phyloP scores from a whole-genome alignment of 2,329 filamentous ascomycete species.

The Ophiobolus disseminans region DNA sequence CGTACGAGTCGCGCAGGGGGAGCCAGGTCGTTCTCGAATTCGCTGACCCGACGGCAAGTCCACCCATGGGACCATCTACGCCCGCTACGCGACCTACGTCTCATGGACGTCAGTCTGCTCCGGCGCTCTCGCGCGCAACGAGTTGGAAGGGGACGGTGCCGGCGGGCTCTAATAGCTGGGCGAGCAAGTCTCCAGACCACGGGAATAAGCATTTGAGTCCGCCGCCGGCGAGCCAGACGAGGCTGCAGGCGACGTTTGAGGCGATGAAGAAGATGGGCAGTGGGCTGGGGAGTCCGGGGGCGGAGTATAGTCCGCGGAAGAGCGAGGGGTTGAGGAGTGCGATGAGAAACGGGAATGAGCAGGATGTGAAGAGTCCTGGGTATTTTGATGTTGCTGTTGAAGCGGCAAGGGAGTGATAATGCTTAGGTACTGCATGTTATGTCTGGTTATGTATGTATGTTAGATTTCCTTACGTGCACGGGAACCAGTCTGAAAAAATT shows the following conservation, averaged over 20 bases:
- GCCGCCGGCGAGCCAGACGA: conserved; percentile 15
- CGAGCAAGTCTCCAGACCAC: background rate
- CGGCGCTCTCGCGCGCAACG: background rate
- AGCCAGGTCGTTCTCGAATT: conserved; percentile 29
- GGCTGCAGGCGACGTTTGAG: conserved; percentile 35
- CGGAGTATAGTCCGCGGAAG: conserved; percentile 12
- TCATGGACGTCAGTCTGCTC: background rate
- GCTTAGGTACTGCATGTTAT: background rate
- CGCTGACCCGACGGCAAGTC: conserved; percentile 26
- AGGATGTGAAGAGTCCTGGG: conserved; percentile 11
- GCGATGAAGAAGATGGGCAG: conserved; percentile 35
- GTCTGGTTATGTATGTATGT: background rate
- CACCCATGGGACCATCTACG: too few relatives aligned
- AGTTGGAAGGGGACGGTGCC: conserved; percentile 2
- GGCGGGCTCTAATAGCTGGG: background rate
- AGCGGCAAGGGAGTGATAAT: background rate
- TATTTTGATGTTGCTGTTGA: conserved; percentile 33
- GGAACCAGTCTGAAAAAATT: too few relatives aligned
- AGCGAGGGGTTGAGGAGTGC: background rate
- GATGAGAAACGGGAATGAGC: background rate
- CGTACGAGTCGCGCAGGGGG: conserved; percentile 22
- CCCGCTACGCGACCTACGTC: too few relatives aligned
- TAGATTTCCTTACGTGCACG: too few relatives aligned
- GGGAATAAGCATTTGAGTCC: background rate
- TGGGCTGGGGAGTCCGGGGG: conserved; percentile 27